phyloP scores from a whole-genome alignment of 2,329 filamentous ascomycete genomes.

The Colletotrichum noveboracense region DNA sequence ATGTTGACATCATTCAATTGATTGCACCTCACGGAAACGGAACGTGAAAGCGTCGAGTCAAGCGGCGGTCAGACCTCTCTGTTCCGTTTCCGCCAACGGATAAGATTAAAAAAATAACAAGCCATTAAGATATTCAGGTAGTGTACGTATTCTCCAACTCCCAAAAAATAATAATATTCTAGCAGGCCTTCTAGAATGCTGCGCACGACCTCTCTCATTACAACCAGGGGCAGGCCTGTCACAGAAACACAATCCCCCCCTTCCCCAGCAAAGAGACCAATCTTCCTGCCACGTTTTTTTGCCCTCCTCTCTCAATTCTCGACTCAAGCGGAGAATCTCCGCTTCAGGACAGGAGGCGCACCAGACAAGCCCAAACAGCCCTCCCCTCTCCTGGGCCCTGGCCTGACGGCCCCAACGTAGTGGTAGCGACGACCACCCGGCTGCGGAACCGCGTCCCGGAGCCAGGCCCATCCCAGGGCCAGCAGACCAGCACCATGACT shows the following conservation, averaged over 20 bases:
- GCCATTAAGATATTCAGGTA: not conserved
- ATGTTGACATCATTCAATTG: not conserved
- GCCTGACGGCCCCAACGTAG: slow-evolving; percentile 13
- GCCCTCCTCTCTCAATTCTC: not conserved
- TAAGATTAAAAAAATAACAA: not conserved
- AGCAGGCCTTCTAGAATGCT: slow-evolving; percentile 13
- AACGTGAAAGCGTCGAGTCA: not conserved
- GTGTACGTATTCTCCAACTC: not conserved
- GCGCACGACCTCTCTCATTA: slow-evolving; percentile 11
- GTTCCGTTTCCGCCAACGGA: slow-evolving; percentile 2
- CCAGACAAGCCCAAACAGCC: not conserved
- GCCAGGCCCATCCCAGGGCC: slow-evolving; percentile 1
- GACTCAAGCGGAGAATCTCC: slow-evolving; percentile 19
- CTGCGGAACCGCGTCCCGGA: slow-evolving; percentile 11
- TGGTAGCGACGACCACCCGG: slow-evolving; percentile 17
- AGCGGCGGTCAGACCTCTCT: not conserved
- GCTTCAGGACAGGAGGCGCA: not conserved
- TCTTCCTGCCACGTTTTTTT: slow-evolving; percentile 18
- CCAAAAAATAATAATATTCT: not conserved
- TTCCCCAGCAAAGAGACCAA: not conserved
- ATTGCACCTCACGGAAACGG: not conserved
- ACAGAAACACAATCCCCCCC: slow-evolving; percentile 4
- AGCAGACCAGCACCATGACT: slow-evolving; percentile 3
- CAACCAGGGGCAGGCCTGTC: slow-evolving; percentile 15
- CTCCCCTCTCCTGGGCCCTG: not conserved